A percentile compares a stretch with the other conserved stretches of the same genome.
Conservation (phyloP, 768 basidiomycete genomes). For the Boletus sensibilis region DNA sequence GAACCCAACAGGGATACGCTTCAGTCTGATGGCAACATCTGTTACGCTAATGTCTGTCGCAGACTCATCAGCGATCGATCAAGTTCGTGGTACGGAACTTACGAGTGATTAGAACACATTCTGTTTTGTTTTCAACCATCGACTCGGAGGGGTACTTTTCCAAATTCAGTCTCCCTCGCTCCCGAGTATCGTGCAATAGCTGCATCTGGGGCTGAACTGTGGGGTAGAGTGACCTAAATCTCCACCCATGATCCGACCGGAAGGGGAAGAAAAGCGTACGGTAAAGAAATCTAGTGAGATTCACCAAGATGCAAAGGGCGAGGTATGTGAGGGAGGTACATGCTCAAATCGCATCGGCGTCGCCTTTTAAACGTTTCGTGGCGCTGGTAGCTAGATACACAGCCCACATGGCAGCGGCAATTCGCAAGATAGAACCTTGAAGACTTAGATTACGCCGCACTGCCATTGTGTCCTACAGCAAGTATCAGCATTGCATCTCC, state of each 20-base stretch:
- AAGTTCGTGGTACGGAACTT: not conserved
- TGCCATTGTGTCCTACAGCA: not conserved
- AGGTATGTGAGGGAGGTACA: not conserved
- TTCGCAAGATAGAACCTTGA: not conserved
- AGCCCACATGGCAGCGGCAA: not conserved
- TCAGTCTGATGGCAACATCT: not conserved
- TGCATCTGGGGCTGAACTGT: not conserved
- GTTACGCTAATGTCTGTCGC: not conserved
- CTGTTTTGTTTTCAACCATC: not conserved
- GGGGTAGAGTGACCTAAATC: not conserved
- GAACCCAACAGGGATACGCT: not conserved
- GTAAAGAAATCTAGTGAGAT: not conserved
- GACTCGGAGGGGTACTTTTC: not conserved
- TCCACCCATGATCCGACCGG: not conserved
- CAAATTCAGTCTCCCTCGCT: not conserved
- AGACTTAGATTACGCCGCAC: not conserved
- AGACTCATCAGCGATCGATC: not conserved
- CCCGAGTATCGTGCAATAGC: not conserved
- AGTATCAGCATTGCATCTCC: not conserved
- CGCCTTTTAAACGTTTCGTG: too few relatives aligned
- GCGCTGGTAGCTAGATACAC: not conserved
- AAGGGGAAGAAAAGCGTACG: not conserved
- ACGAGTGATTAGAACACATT: not conserved
- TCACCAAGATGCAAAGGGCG: not conserved
- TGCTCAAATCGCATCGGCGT: not conserved